These are phyloP conservation scores for Gleditsia sinensis DNA, from an alignment of 306 rosid genomes.

Conservation along the genomic window DNA sequence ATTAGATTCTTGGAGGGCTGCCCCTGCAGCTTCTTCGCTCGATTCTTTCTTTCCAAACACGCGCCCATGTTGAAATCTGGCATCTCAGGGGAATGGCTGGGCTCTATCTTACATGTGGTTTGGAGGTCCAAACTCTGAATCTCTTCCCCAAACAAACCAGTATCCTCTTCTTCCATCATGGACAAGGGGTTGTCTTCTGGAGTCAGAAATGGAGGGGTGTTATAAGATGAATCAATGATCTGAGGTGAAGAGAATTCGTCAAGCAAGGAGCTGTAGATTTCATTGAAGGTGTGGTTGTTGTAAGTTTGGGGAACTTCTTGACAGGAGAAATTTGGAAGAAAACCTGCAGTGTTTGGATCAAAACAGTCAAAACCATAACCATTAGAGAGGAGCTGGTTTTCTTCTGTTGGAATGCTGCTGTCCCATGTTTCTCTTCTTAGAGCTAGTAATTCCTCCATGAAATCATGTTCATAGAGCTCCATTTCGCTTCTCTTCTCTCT, in stretches of 20 bases:
- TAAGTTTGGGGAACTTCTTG: slow-evolving; percentile 51
- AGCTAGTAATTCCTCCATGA: slow-evolving; percentile 71
- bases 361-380: slow-evolving; percentile 48
- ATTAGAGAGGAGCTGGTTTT: slow-evolving; percentile 56
- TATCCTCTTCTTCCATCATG: slow-evolving; percentile 59
- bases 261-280: slow-evolving; percentile 48
- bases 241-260: slow-evolving; percentile 52
- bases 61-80: slow-evolving; percentile 54
- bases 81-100: slow-evolving; percentile 59
- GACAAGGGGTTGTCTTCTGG: slow-evolving; percentile 55
- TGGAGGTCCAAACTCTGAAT: slow-evolving; percentile 61
- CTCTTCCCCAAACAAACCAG: slow-evolving; percentile 60
- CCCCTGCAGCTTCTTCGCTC: slow-evolving; percentile 73
- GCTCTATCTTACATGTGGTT: slow-evolving; percentile 67
- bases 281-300: slow-evolving; percentile 46
- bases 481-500: slow-evolving; percentile 33
- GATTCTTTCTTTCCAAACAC: slow-evolving; percentile 51
- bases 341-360: slow-evolving; percentile 56
- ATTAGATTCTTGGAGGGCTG: slow-evolving; percentile 95
- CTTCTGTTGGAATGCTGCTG: slow-evolving; percentile 56
- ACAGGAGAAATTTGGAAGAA: slow-evolving; percentile 49
- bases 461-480: slow-evolving; percentile 65
- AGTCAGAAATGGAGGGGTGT: slow-evolving; percentile 49
- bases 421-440: slow-evolving; percentile 71
- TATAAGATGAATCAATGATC: slow-evolving; percentile 45